Evolutionary conservation across 2,329 filamentous ascomycete genomes (phyloP), one percentile per base, ranked within the genome.

Genomic region (Hypoxylon sp.): DNA sequence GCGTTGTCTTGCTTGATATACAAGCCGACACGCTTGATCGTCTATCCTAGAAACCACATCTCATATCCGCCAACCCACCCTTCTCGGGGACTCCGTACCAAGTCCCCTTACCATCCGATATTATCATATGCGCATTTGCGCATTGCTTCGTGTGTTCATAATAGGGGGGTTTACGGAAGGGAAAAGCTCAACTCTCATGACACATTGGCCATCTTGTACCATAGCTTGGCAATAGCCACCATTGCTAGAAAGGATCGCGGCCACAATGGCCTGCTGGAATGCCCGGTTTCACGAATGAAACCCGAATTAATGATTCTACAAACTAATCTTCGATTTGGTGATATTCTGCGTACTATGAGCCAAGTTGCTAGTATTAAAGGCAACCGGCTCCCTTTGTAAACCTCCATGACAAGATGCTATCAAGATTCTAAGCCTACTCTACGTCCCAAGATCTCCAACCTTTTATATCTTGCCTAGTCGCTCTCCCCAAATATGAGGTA

Each of bases 121-220:
- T 38, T 36, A 45, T 28, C 23, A 14, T 25, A 23, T 43, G 30
- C 28, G 51, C 56, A 9, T 34, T 34, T n/a, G 30, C 60, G 46
- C 38, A 34, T 25, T 36, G 32, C 38, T 53, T 52, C 51, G 32
- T 67, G 56, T 64, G 59, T 59, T 59, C 52, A 50, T 63, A 61
- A 41, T 36, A 32, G n/a, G 56, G 45, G 28, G 25, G 41, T 50
- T 51, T 5, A 56, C 11, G 60, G 53, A 58, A 30, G 52, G 60
- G 59, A 51, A 41, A 28, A 34, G 23, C 72, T 72, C 72, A 67
- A 56, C 72, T 73, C 72, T 72, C 62, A 62, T 21, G 50, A 30
- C 34, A 28, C 38, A n/a, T 45, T 63, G 41, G 50, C 60, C 41
- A 46, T 69, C 59, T 59, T 74, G 71, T 73, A 73, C 43, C 30